These are phyloP conservation scores for Pseudocercospora eumusae DNA, from an alignment of 2,329 filamentous ascomycete species.

Conservation along the genomic window DNA sequence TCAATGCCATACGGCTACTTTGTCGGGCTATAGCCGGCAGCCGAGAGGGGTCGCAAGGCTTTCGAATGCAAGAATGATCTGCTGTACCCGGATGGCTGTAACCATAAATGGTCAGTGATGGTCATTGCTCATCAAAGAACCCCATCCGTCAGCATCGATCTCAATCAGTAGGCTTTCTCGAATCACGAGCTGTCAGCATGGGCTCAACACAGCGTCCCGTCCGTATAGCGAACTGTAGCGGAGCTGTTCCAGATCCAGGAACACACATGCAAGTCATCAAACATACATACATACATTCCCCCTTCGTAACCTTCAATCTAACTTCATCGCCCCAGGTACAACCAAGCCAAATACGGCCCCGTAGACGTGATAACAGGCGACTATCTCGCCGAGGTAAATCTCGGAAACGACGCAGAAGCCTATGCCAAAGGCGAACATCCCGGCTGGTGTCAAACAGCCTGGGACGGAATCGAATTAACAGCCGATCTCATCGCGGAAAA, in stretches of 20 bases:
- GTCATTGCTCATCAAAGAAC: background rate
- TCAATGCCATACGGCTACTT: background rate
- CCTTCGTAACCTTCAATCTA: background rate
- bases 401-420: constrained; percentile 34
- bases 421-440: constrained; percentile 28
- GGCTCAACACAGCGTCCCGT: constrained; percentile 23
- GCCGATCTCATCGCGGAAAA: constrained; percentile 51
- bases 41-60: background rate
- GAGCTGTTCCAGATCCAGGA: constrained; percentile 35
- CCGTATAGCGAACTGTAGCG: constrained; percentile 29
- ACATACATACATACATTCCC: background rate
- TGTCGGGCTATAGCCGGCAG: background rate
- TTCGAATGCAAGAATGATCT: background rate
- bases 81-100: background rate
- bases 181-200: constrained; percentile 16
- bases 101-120: background rate
- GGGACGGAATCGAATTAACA: constrained; percentile 51
- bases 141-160: constrained; percentile 8
- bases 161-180: background rate
- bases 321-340: constrained; percentile 16
- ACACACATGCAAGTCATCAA: constrained; percentile 26
- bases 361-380: constrained; percentile 58
- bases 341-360: constrained; percentile 33
- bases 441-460: constrained; percentile 45
- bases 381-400: constrained; percentile 44